Conservation (phyloP, 1,139 yeast species). For the Candida sanyaensis region DNA sequence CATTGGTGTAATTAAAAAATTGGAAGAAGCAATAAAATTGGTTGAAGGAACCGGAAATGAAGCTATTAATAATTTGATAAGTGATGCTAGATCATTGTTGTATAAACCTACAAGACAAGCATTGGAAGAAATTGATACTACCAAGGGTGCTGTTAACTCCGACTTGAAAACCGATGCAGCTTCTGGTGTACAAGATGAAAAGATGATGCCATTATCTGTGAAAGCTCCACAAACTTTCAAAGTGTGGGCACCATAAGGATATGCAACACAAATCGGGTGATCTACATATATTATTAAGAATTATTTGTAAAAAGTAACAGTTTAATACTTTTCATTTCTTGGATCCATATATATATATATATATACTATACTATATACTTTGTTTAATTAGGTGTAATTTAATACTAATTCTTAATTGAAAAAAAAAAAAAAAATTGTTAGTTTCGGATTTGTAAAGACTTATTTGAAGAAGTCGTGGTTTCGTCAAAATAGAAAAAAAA, state of each 20-base stretch:
- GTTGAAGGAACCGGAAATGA: conserved; percentile 23
- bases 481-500: no score
- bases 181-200: conserved; percentile 25
- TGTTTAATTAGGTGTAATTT: conserved; percentile 1
- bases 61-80: conserved; percentile 30
- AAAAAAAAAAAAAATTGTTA: neutral
- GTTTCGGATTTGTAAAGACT: neutral
- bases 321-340: neutral
- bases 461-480: neutral
- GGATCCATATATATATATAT: neutral
- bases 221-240: conserved; percentile 85
- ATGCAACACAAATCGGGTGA: neutral
- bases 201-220: conserved; percentile 70
- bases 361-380: neutral
- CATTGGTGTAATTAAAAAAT: conserved; percentile 49
- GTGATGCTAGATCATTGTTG: conserved; percentile 51
- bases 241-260: conserved; percentile 68
- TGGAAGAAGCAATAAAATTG: conserved; percentile 43
- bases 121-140: conserved; percentile 17
- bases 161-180: conserved; percentile 9
- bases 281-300: neutral
- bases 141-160: conserved; percentile 12
- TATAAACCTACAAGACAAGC: conserved; percentile 50
- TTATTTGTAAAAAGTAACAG: neutral
- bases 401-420: neutral